phyloP scores from a whole-genome alignment of 352 stramenopile species.

The Globisporangium lucens region DNA sequence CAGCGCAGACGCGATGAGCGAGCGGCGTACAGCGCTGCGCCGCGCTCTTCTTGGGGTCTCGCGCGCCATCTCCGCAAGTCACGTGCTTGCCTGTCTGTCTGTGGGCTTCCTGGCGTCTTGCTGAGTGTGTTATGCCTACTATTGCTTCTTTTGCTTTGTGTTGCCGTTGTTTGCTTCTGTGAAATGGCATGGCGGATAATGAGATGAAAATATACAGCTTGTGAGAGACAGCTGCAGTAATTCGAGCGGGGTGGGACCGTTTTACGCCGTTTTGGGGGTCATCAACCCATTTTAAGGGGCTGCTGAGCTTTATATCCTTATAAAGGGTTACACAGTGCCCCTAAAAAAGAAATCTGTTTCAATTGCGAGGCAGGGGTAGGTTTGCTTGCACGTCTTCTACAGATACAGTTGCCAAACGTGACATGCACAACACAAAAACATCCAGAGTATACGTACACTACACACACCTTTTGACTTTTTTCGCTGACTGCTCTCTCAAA shows the following conservation, averaged over 20 bases:
- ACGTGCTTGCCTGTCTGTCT: neutral
- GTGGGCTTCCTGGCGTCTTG: neutral
- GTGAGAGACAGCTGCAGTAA: neutral
- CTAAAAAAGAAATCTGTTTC: too few relatives aligned
- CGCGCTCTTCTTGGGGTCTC: neutral
- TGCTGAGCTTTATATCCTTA: too few relatives aligned
- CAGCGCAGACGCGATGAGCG: neutral
- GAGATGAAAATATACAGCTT: neutral
- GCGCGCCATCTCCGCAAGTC: conserved; percentile 1
- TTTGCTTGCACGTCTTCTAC: neutral
- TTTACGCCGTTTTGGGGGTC: neutral
- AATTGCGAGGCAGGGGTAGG: too few relatives aligned
- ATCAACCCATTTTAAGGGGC: neutral
- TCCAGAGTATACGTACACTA: neutral
- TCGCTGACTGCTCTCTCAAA: neutral
- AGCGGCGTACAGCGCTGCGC: neutral
- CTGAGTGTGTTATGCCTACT: neutral
- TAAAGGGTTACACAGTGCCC: too few relatives aligned
- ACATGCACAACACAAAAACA: neutral
- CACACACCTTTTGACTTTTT: neutral
- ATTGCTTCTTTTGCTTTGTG: neutral
- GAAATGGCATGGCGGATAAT: neutral
- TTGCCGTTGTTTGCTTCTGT: neutral
- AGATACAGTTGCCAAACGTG: neutral
- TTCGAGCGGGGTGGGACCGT: neutral